A percentile compares a stretch with the other conserved stretches of the same genome.
These are phyloP conservation scores for Fusarium sacchari DNA, from an alignment of 2,329 filamentous ascomycete genomes.

Conservation along the genomic window DNA sequence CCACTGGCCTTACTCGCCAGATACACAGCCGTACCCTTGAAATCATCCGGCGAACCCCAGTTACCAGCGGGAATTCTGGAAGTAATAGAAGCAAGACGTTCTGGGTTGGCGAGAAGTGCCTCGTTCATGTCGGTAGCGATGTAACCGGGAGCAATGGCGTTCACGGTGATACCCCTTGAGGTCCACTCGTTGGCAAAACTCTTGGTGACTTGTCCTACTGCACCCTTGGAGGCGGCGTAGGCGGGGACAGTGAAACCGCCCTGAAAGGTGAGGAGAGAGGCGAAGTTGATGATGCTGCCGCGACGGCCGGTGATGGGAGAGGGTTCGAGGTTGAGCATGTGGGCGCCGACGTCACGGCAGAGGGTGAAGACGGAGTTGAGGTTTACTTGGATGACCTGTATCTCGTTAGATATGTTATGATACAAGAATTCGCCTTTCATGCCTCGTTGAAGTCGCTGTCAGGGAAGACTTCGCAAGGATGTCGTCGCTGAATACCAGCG, in stretches of 20 bases:
- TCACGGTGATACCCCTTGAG: conserved; percentile 80
- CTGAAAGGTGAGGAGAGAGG: conserved; percentile 82
- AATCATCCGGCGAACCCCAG: conserved; percentile 87
- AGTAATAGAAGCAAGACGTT: conserved; percentile 77
- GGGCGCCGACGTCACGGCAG: conserved; percentile 78
- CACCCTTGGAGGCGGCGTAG: conserved; percentile 87
- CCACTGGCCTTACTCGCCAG: conserved; percentile 79
- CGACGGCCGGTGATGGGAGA: conserved; percentile 62
- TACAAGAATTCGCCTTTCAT: not conserved
- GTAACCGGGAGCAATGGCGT: conserved; percentile 90
- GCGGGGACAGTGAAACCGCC: conserved; percentile 89
- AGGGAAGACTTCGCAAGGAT: conserved; percentile 80
- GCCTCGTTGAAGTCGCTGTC: conserved; percentile 79
- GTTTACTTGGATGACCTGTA: conserved; percentile 83
- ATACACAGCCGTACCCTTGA: conserved; percentile 84
- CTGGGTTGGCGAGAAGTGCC: conserved; percentile 78
- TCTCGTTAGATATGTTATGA: not conserved
- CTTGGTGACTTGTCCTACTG: conserved; percentile 85
- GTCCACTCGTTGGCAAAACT: conserved; percentile 89
- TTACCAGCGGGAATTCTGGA: conserved; percentile 83
- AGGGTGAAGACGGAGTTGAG: conserved; percentile 83
- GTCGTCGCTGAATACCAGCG: conserved; percentile 84
- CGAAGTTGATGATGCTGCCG: conserved; percentile 86
- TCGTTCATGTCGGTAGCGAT: conserved; percentile 95
- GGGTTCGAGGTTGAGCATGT: conserved; percentile 73